Evolutionary conservation across 371 early-diverging fungal species (phyloP).

Genomic region (Rhizopus microsporus): DNA sequence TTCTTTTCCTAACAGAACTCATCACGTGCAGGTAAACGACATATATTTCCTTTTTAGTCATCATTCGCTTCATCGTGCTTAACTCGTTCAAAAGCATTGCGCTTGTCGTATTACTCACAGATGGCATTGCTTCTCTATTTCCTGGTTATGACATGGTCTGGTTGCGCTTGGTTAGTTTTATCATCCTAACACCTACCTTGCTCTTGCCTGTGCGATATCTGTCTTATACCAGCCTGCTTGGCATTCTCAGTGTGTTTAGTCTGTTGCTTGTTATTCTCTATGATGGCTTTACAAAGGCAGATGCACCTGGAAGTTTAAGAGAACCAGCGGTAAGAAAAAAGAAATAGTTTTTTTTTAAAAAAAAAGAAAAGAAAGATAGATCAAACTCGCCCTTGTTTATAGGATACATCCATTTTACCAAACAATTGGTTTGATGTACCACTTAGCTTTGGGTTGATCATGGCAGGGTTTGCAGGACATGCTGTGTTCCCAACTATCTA

Average conservation of each 20-base stretch:
- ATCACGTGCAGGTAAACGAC: constrained; percentile 53
- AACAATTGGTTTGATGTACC: constrained; percentile 34
- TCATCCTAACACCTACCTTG: constrained; percentile 48
- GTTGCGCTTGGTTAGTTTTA: constrained; percentile 35
- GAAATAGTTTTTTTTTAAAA: background rate
- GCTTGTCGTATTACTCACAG: constrained; percentile 44
- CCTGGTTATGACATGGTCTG: constrained; percentile 29
- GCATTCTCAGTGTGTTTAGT: constrained; percentile 49
- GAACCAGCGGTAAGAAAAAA: constrained; percentile 52
- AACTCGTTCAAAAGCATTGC: constrained; percentile 25
- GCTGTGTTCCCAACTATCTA: constrained; percentile 52
- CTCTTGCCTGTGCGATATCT: constrained; percentile 53
- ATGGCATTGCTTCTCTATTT: constrained; percentile 47
- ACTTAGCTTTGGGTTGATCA: constrained; percentile 45
- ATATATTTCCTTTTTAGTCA: background rate
- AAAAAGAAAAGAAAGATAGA: background rate
- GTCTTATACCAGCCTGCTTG: constrained; percentile 52
- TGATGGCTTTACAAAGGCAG: constrained; percentile 50
- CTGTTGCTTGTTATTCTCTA: constrained; percentile 44
- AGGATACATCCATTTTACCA: constrained; percentile 38
- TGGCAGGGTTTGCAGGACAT: constrained; percentile 54
- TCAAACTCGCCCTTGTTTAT: constrained; percentile 11
- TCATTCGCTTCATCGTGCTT: background rate
- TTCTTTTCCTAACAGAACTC: constrained; percentile 67
- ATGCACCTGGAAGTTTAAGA: constrained; percentile 60